These are phyloP conservation scores for Aspergillus tubingensis DNA, from an alignment of 2,329 filamentous ascomycete genomes.

Conservation along the genomic window DNA sequence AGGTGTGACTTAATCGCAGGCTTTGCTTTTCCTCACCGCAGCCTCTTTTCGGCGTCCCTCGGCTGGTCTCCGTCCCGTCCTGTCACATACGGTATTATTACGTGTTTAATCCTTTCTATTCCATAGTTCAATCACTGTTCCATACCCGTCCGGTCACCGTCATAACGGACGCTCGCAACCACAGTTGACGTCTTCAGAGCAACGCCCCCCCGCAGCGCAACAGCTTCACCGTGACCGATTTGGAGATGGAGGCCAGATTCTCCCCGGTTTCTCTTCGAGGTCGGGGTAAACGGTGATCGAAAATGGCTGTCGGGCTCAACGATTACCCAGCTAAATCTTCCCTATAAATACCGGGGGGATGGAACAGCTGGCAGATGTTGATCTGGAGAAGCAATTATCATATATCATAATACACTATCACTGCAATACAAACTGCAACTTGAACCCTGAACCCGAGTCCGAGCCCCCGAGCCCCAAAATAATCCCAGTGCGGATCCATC, in stretches of 20 bases:
- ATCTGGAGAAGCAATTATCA: not conserved
- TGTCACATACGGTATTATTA: constrained; percentile 14
- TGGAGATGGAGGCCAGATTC: constrained; percentile 23
- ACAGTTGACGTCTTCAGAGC: not conserved
- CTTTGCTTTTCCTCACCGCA: constrained; percentile 33
- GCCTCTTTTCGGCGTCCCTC: constrained; percentile 33
- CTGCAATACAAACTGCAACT: too few relatives aligned
- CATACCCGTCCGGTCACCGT: not conserved
- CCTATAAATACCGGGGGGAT: constrained; percentile 23
- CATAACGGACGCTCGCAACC: constrained; percentile 11
- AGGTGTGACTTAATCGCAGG: constrained; percentile 1
- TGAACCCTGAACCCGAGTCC: too few relatives aligned
- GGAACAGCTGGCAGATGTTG: not conserved
- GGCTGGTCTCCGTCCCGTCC: constrained; percentile 6
- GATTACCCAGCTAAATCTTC: constrained; percentile 16
- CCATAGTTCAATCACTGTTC: not conserved
- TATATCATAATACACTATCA: not conserved
- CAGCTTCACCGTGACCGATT: constrained; percentile 34
- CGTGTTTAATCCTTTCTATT: not conserved
- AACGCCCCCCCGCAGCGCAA: constrained; percentile 27
- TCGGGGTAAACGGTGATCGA: constrained; percentile 13
- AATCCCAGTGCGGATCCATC: not conserved
- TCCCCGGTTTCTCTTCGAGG: constrained; percentile 24
- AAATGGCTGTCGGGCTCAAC: constrained; percentile 20
- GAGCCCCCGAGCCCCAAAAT: too few relatives aligned